phyloP scores from a whole-genome alignment of 495 filamentous ascomycete genomes.

The Aspergillus incahuasiensis region DNA sequence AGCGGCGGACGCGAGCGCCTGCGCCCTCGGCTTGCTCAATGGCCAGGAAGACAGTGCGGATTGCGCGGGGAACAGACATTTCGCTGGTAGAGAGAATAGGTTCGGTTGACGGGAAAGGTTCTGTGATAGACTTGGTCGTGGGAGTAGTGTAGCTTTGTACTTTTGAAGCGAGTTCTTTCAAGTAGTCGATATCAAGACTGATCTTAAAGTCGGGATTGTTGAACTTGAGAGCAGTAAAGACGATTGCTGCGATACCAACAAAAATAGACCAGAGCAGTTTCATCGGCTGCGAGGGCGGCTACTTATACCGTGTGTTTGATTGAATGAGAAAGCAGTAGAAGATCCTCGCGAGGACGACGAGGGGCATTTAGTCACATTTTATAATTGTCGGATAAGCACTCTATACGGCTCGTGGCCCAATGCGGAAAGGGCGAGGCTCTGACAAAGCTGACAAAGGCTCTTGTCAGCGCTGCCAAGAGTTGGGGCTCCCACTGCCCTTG shows the following conservation, averaged over 20 bases:
- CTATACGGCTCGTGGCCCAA: not conserved
- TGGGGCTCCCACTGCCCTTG: not conserved
- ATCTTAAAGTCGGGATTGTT: not conserved
- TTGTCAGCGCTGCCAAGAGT: constrained; percentile 26
- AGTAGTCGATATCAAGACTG: constrained; percentile 4
- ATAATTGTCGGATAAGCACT: constrained; percentile 19
- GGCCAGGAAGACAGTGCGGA: constrained; percentile 78
- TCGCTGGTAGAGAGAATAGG: constrained; percentile 33
- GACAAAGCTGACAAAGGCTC: constrained; percentile 22
- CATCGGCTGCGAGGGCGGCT: constrained; percentile 29
- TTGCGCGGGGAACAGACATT: constrained; percentile 68
- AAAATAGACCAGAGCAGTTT: constrained; percentile 38
- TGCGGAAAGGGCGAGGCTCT: constrained; percentile 5
- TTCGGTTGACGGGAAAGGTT: constrained; percentile 3
- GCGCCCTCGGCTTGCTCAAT: constrained; percentile 85
- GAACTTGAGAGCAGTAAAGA: constrained; percentile 25
- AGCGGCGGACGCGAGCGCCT: constrained; percentile 81
- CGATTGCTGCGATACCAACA: constrained; percentile 42
- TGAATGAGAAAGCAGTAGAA: constrained; percentile 26
- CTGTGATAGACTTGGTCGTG: constrained; percentile 13
- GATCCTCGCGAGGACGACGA: constrained; percentile 21
- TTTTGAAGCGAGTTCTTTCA: constrained; percentile 15
- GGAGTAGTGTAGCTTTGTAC: constrained; percentile 18
- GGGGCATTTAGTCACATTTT: constrained; percentile 21
- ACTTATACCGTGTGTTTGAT: constrained; percentile 31